These are phyloP conservation scores for Pyracantha coccinea DNA, from an alignment of 331 rosid species.

Conservation along the genomic window DNA sequence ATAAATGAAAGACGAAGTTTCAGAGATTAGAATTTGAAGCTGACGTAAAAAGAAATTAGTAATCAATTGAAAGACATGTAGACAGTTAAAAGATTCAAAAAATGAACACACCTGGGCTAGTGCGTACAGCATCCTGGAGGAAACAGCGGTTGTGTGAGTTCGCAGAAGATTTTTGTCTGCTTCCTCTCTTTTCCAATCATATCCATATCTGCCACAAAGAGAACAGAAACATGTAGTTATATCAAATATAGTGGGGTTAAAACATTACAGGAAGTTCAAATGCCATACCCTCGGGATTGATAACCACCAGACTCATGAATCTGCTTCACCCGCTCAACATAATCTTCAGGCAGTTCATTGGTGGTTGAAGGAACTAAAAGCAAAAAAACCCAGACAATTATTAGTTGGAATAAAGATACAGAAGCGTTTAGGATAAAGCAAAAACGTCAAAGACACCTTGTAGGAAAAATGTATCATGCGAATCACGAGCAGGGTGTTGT, in stretches of 20 bases:
- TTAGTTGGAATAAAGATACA: conserved; percentile 17
- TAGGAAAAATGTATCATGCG: conserved; percentile 86
- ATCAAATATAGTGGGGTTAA: neutral
- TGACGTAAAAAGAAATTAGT: neutral
- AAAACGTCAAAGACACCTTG: conserved; percentile 29
- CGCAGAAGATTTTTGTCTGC: conserved; percentile 87
- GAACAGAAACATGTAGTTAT: neutral
- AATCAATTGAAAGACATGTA: neutral
- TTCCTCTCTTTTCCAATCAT: conserved; percentile 89
- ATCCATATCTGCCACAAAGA: conserved; percentile 48
- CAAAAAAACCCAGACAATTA: neutral
- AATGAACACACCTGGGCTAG: conserved; percentile 58
- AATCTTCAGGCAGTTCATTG: conserved; percentile 75
- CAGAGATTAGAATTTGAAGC: neutral
- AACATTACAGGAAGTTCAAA: neutral
- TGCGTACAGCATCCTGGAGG: conserved; percentile 80
- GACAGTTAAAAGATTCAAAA: neutral
- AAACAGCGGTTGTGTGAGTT: conserved; percentile 95
- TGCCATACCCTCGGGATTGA: conserved; percentile 76
- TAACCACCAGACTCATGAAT: conserved; percentile 87
- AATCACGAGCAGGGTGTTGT: conserved; percentile 96
- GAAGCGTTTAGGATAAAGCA: conserved; percentile 6
- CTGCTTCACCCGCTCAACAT: conserved; percentile 81
- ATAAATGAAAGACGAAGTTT: neutral
- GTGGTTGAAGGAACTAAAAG: conserved; percentile 78